Evolutionary conservation across 2,329 filamentous ascomycete genomes (phyloP).

Genomic region (Dichotomopilus funicola): DNA sequence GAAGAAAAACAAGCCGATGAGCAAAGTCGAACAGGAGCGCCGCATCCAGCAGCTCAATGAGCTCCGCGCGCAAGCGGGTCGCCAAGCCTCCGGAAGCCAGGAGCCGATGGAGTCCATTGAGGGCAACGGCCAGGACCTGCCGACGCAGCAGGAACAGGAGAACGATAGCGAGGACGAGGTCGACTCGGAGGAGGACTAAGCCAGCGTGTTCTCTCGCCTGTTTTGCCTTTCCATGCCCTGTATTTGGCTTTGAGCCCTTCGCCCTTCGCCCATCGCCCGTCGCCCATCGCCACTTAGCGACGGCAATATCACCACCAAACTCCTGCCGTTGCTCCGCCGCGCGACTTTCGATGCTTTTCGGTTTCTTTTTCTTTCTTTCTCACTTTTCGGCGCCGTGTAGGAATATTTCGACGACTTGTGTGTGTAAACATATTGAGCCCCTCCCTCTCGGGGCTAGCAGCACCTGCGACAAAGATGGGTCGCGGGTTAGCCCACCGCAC

Average conservation of each 20-base stretch:
- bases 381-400: conserved; percentile 16
- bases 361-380: not conserved
- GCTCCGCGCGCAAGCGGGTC: conserved; percentile 47
- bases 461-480: too few species aligned
- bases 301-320: not conserved
- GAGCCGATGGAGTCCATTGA: conserved; percentile 37
- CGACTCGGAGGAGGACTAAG: conserved; percentile 45
- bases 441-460: not conserved
- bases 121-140: conserved; percentile 23
- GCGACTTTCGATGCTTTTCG: too few species aligned
- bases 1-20: conserved; percentile 74
- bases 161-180: conserved; percentile 44
- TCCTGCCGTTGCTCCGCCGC: too few species aligned
- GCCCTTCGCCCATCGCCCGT: too few species aligned
- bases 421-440: conserved; percentile 16
- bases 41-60: conserved; percentile 58
- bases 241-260: not conserved
- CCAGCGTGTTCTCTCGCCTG: not conserved
- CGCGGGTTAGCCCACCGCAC: too few species aligned
- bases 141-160: conserved; percentile 26
- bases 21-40: conserved; percentile 62
- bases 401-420: conserved; percentile 15
- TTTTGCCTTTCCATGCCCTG: not conserved
- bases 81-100: conserved; percentile 42
- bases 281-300: not conserved